phyloP scores from a whole-genome alignment of 2,329 filamentous ascomycete species.

The Arthrobotrys pseudoclavata region DNA sequence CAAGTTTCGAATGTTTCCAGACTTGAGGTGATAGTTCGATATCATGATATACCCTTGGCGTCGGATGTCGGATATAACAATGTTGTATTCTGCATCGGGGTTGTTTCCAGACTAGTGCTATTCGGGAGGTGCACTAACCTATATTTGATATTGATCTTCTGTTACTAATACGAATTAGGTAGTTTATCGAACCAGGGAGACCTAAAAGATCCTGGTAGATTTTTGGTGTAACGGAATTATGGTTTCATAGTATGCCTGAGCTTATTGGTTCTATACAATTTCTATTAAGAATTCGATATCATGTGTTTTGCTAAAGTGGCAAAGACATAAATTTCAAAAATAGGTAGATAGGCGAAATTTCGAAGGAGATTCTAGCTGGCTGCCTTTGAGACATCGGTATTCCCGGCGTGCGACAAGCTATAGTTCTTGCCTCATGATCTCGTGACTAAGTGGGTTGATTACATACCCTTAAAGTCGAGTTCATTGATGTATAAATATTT shows the following conservation, averaged over 20 bases:
- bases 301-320: too few relatives aligned
- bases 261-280: too few relatives aligned
- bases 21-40: background rate
- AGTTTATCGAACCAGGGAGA: background rate
- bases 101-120: background rate
- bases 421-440: background rate
- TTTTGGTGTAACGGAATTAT: conserved; percentile 1
- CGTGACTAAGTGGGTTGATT: background rate
- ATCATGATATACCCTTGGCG: background rate
- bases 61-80: background rate
- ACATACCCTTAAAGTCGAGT: background rate
- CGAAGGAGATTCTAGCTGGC: background rate
- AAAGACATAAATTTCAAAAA: too few relatives aligned
- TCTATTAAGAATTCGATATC: too few relatives aligned
- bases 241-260: background rate
- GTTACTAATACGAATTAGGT: background rate
- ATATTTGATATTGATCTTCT: background rate
- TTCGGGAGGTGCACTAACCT: background rate
- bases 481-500: background rate
- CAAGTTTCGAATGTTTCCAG: too few relatives aligned
- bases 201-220: background rate
- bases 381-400: conserved; percentile 1
- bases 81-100: background rate
- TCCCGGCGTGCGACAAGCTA: background rate
- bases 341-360: background rate